Conservation (phyloP, 225 moss, liverwort and hornwort species). For the Pseudisothecium myosuroides region DNA sequence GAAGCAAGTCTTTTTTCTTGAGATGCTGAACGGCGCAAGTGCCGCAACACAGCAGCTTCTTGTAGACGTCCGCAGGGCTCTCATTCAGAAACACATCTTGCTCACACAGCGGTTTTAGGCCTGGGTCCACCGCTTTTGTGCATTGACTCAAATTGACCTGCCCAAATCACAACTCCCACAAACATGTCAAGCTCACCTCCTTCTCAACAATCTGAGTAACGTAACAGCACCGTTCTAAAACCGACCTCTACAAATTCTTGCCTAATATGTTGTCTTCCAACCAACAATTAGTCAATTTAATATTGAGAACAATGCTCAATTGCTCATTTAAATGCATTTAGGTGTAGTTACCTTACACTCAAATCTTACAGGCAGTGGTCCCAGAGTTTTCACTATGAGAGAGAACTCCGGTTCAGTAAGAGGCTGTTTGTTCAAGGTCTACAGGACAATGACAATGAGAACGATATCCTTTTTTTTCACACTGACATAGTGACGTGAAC, state of each 20-base stretch:
- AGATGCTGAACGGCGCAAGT: not conserved
- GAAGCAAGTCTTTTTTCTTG: not conserved
- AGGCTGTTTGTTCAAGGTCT: not conserved
- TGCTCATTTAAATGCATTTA: not conserved
- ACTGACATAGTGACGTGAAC: not conserved
- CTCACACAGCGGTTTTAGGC: slow-evolving; percentile 17
- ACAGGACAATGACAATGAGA: not conserved
- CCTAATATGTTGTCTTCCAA: no score
- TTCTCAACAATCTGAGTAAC: not conserved
- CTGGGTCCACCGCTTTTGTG: slow-evolving; percentile 18
- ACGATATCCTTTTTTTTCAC: not conserved
- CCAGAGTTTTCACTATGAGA: not conserved
- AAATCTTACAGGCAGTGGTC: not conserved
- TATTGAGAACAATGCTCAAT: not conserved
- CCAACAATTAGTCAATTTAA: not conserved
- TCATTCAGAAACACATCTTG: slow-evolving; percentile 13
- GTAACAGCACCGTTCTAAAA: not conserved
- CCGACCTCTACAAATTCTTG: not conserved
- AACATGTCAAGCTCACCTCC: not conserved
- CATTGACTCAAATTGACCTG: slow-evolving; percentile 34
- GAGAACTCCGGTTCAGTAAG: not conserved
- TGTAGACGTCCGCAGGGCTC: slow-evolving; percentile 13
- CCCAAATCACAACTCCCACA: not conserved
- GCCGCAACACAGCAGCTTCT: slow-evolving; percentile 27
- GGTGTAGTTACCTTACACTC: not conserved